A percentile compares a stretch with the other conserved stretches of the same genome.
These are phyloP conservation scores for Coemansia sp. DNA, from an alignment of 192 early-diverging fungal species.

Conservation along the genomic window DNA sequence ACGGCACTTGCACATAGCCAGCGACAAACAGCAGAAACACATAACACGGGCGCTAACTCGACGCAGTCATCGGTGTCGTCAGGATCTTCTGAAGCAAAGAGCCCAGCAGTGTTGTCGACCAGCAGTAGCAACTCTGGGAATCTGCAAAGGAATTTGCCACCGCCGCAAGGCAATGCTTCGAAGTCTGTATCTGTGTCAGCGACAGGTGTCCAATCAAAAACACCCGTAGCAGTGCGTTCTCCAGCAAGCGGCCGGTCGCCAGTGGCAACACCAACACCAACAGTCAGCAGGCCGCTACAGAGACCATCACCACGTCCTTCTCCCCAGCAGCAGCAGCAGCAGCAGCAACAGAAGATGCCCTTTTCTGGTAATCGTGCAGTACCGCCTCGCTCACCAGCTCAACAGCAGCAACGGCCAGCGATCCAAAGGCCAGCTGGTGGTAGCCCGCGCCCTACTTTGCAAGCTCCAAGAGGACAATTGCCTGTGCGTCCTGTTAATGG, in stretches of 20 bases:
- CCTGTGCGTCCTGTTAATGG: background rate
- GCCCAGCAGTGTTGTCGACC: background rate
- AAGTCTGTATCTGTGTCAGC: background rate
- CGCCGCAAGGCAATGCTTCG: background rate
- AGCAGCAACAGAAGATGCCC: slow-evolving; percentile 9
- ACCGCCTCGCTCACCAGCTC: background rate
- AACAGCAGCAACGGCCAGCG: slow-evolving; percentile 5
- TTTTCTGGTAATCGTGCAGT: background rate
- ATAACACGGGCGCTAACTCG: background rate
- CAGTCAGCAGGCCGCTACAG: background rate
- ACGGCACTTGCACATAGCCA: slow-evolving; percentile 29
- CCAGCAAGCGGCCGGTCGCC: background rate
- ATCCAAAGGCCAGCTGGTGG: background rate
- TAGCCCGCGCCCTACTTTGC: background rate
- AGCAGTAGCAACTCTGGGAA: background rate
- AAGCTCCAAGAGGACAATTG: background rate
- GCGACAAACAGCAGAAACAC: slow-evolving; percentile 10
- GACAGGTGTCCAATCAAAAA: background rate
- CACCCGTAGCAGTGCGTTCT: background rate
- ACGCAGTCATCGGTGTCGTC: background rate
- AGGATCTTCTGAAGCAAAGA: slow-evolving; percentile 4
- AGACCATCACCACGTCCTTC: slow-evolving; percentile 7
- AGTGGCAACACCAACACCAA: background rate
- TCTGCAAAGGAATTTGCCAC: background rate
- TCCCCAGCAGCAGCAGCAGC: slow-evolving; percentile 13